phyloP scores from a whole-genome alignment of 1,139 yeast genomes.

The Geotrichum phurueaensis region DNA sequence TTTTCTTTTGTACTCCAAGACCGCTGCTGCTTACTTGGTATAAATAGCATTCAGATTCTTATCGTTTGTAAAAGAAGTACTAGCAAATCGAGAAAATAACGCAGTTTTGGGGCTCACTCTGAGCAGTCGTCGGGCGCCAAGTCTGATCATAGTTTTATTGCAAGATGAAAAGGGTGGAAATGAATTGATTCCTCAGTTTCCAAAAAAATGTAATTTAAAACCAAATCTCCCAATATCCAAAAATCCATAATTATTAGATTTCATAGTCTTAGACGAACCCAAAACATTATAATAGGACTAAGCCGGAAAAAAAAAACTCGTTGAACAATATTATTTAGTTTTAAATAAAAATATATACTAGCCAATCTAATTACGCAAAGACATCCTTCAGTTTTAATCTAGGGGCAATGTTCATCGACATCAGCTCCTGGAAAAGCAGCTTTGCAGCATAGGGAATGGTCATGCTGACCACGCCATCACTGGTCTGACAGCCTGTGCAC shows the following conservation, averaged over 20 bases:
- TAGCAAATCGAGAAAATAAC: neutral
- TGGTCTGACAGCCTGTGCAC: slow-evolving; percentile 92
- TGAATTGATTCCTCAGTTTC: neutral
- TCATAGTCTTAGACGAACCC: too few relatives aligned
- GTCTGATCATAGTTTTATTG: neutral
- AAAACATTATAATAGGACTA: neutral
- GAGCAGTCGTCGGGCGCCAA: neutral
- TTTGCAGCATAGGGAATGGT: slow-evolving; percentile 98
- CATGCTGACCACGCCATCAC: slow-evolving; percentile 84
- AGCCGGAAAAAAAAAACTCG: neutral
- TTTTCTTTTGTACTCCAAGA: neutral
- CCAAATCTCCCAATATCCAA: neutral
- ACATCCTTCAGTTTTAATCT: slow-evolving; percentile 84
- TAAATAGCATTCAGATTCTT: neutral
- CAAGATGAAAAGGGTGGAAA: neutral
- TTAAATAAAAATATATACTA: neutral
- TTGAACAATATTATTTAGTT: neutral
- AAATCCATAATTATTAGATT: too few relatives aligned
- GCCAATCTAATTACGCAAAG: slow-evolving; percentile 35
- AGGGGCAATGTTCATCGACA: slow-evolving; percentile 97
- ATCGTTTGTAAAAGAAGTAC: neutral
- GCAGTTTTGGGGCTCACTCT: neutral
- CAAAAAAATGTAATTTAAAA: neutral
- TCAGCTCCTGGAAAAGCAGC: slow-evolving; percentile 86
- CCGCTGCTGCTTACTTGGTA: neutral